These are phyloP conservation scores for Musa schizocarpa DNA, from an alignment of 176 grass and related monocot genomes.

Conservation along the genomic window DNA sequence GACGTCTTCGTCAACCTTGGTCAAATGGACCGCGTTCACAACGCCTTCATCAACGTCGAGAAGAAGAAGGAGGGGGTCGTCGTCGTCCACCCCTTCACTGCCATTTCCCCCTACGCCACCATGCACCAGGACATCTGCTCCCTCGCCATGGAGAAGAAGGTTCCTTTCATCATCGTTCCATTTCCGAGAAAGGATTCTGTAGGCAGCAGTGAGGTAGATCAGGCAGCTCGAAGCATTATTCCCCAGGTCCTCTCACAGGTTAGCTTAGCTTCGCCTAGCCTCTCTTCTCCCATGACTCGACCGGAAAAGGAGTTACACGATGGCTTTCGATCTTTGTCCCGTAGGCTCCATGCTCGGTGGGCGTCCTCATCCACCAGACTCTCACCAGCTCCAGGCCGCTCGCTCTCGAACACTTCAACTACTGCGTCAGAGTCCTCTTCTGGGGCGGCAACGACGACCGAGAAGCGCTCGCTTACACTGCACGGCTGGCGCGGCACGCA, in stretches of 20 bases:
- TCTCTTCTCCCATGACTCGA: background rate
- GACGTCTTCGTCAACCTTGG: background rate
- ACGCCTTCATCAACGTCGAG: conserved; percentile 71
- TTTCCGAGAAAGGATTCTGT: conserved; percentile 43
- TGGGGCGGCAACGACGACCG: conserved; percentile 82
- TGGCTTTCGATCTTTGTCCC: background rate
- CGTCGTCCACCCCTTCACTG: conserved; percentile 62
- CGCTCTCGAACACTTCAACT: conserved; percentile 13
- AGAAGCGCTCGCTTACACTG: conserved; percentile 53
- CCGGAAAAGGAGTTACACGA: background rate
- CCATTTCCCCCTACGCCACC: conserved; percentile 76
- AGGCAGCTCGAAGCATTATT: conserved; percentile 53
- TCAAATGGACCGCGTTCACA: conserved; percentile 59
- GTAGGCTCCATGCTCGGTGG: conserved; percentile 72
- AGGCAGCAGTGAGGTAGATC: conserved; percentile 31
- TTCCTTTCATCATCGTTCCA: conserved; percentile 62
- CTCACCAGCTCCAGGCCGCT: conserved; percentile 28
- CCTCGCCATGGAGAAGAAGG: conserved; percentile 70
- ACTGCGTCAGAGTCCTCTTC: conserved; percentile 48
- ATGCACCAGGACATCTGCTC: conserved; percentile 95
- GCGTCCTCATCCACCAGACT: conserved; percentile 48
- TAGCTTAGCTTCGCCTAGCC: background rate
- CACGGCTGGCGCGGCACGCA: conserved; percentile 58
- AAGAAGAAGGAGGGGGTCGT: conserved; percentile 43
- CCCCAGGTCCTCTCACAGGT: conserved; percentile 34